Evolutionary conservation across 1,284 basidiomycete genomes (phyloP).

Genomic region (Xerocomus nothofagi): DNA sequence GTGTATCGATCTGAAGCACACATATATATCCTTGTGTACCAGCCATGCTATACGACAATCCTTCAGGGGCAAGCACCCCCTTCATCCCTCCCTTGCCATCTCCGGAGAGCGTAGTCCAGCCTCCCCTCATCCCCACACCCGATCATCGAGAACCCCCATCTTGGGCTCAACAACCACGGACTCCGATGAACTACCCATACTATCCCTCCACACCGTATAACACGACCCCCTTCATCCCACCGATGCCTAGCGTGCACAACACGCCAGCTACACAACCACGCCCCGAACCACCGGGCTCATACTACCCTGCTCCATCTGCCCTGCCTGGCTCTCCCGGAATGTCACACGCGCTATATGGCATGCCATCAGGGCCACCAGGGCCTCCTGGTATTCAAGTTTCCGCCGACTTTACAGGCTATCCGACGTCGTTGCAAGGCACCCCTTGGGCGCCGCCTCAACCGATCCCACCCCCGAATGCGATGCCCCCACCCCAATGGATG

Average conservation of each 20-base stretch:
- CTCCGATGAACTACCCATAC: constrained; percentile 32
- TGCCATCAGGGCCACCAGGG: constrained; percentile 5
- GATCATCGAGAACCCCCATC: constrained; percentile 24
- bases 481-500: constrained; percentile 19
- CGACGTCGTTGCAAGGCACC: constrained; percentile 26
- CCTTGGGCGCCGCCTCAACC: constrained; percentile 27
- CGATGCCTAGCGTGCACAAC: constrained; percentile 28
- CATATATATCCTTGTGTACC: constrained; percentile 25
- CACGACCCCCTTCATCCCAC: constrained; percentile 33
- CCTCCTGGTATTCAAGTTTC: constrained; percentile 19
- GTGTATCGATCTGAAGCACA: constrained; percentile 24
- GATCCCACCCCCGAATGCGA: constrained; percentile 24
- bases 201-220: constrained; percentile 32
- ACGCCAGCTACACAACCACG: constrained; percentile 28
- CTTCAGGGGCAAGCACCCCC: constrained; percentile 33
- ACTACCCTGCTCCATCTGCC: constrained; percentile 31
- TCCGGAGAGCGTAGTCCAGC: constrained; percentile 27
- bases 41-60: constrained; percentile 31
- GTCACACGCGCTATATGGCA: constrained; percentile 8
- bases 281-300: constrained; percentile 31
- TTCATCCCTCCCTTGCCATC: constrained; percentile 36
- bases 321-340: constrained; percentile 28
- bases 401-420: constrained; percentile 35
- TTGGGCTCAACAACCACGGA: constrained; percentile 31
- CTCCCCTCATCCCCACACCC: constrained; percentile 28